Conservation (phyloP, 371 early-diverging fungal genomes). For the Gilbertella persicaria region DNA sequence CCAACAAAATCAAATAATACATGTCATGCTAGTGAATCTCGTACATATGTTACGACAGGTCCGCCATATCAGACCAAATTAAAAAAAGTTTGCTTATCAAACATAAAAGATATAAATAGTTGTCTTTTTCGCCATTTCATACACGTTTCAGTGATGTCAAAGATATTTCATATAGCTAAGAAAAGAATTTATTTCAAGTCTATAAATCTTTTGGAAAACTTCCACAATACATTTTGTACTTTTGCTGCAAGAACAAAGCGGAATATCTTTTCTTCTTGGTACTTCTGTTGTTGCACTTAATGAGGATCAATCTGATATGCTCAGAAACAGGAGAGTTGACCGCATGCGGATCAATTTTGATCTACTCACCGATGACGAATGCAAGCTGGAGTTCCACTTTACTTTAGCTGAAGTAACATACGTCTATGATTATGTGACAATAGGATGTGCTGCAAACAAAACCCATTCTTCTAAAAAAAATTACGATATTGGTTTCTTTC, state of each 20-base stretch:
- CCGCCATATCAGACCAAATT: constrained; percentile 2
- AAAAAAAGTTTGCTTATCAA: constrained; percentile 4
- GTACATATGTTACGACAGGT: constrained; percentile 3
- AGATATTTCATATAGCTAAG: too few species aligned
- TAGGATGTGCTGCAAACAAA: constrained; percentile 2
- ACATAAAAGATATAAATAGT: too few species aligned
- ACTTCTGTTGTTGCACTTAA: background rate
- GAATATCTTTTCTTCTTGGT: background rate
- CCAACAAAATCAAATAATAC: constrained; percentile 8
- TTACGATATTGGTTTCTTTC: too few species aligned
- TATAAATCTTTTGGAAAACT: background rate
- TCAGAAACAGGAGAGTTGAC: constrained; percentile 1
- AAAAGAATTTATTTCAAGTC: background rate
- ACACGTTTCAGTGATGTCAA: background rate
- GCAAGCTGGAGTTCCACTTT: background rate
- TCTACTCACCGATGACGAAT: constrained; percentile 3
- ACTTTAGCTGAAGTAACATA: background rate
- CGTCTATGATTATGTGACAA: background rate
- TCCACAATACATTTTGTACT: background rate
- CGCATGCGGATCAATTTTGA: constrained; percentile 1
- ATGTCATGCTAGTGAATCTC: constrained; percentile 6
- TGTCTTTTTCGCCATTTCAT: too few species aligned
- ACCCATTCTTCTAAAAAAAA: background rate
- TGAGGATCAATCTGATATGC: constrained; percentile 1
- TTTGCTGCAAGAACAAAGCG: background rate